phyloP scores from a whole-genome alignment of 768 basidiomycete genomes.

The Leccinum variicolor region DNA sequence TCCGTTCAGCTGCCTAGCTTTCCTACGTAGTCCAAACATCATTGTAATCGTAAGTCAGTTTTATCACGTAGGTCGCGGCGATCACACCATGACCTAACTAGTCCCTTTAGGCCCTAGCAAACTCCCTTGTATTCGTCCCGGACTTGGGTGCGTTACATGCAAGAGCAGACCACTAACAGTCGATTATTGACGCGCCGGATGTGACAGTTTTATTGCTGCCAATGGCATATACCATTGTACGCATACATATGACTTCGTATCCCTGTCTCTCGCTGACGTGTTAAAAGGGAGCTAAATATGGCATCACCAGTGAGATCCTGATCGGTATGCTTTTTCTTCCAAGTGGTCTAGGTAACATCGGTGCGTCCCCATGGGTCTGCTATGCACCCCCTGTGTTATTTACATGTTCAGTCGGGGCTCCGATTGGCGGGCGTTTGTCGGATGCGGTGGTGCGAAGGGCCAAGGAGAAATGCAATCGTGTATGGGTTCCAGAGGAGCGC shows the following conservation, averaged over 20 bases:
- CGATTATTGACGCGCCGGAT: not conserved
- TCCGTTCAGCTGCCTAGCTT: conserved; percentile 48
- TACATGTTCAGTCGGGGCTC: conserved; percentile 49
- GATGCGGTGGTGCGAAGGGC: conserved; percentile 50
- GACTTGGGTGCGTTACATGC: conserved; percentile 32
- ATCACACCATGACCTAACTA: not conserved
- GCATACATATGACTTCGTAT: conserved; percentile 9
- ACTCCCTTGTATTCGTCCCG: conserved; percentile 25
- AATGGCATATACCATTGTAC: conserved; percentile 63
- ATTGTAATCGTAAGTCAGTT: conserved; percentile 45
- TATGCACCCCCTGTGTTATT: not conserved
- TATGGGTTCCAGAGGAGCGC: conserved; percentile 69
- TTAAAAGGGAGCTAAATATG: conserved; percentile 44
- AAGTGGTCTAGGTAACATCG: conserved; percentile 24
- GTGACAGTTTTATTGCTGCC: conserved; percentile 49
- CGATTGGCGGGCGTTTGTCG: conserved; percentile 55
- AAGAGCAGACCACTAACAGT: not conserved
- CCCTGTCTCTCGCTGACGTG: not conserved
- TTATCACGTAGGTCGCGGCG: not conserved
- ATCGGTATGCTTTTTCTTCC: conserved; percentile 27
- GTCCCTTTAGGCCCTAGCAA: conserved; percentile 40
- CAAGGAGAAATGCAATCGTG: conserved; percentile 46
- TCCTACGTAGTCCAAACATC: conserved; percentile 61
- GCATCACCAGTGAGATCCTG: conserved; percentile 19
- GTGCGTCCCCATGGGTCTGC: conserved; percentile 6